Evolutionary conservation across 768 basidiomycete species (phyloP), one percentile per base, ranked within the genome.

Genomic region (Sutorius australiensis): DNA sequence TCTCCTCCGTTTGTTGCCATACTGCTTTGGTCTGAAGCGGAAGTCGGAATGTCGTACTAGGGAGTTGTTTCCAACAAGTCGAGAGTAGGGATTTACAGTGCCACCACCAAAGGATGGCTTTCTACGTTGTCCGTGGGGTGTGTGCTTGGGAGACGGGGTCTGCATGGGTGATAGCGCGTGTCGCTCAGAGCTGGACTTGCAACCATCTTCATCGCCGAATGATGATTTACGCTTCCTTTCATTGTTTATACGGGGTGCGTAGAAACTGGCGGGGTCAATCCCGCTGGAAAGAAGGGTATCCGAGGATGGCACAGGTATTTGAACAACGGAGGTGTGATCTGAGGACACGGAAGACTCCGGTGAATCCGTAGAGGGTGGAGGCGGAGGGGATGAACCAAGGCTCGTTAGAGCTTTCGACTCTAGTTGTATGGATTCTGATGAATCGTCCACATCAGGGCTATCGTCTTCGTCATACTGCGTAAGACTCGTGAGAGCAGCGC

Each of bases 381-480:
- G 66, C 3, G 70, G 61, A 21, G 72, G 57, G 39, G 65, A 64
- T 24, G 69, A 62, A 36, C 62, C 65, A 31, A 53, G 34, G 58
- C 54, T 59, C 14, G 64, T 59, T 21, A 49, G 48, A 10, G 44
- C 42, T 48, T 67, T 63, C 21, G 63, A 48, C 5, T 59, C 61
- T 49, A 37, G 33, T 19, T 51, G 49, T 40, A 44, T 58, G n/a
- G 48, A 56, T 34, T 56, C 67, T 8, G 58, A 54, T 19, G 57
- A 58, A 46, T 45, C 46, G 34, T 68, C 24, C 4, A 4, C 24
- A 24, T 24, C 71, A 10, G 68, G 66, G 44, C 69, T 65, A 14
- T 73, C 73, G 30, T 77, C 76, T n/a, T 77, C 74, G 17, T 60
- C 62, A 51, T 79, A 80, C 57, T 71, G 71, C 1, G 69, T 56